These are phyloP conservation scores for Picochlorum sp. DNA, from an alignment of 139 green algal species.

Conservation along the genomic window DNA sequence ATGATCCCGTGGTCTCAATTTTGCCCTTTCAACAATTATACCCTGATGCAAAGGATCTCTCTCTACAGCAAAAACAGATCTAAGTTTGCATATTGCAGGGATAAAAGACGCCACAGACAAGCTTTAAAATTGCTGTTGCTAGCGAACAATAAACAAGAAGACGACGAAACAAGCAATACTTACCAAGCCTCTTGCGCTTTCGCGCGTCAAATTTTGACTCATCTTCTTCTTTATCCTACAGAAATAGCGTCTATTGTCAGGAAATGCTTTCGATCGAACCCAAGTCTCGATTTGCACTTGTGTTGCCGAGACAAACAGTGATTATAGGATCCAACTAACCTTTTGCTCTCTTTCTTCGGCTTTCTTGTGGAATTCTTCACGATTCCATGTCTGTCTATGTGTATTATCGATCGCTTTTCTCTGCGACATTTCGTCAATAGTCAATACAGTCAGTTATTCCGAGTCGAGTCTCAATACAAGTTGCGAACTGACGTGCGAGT, in stretches of 20 bases:
- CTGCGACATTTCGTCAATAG: too few relatives aligned
- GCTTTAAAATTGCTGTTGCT: neutral
- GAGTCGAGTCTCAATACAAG: too few relatives aligned
- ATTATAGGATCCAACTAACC: slow-evolving; percentile 9
- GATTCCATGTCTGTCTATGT: slow-evolving; percentile 68
- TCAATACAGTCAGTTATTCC: too few relatives aligned
- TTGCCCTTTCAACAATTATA: slow-evolving; percentile 67
- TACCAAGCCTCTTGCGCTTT: slow-evolving; percentile 44
- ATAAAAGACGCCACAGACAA: neutral
- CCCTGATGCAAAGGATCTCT: slow-evolving; percentile 80
- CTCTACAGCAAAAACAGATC: slow-evolving; percentile 25
- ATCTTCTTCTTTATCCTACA: slow-evolving; percentile 18
- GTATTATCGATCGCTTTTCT: slow-evolving; percentile 35
- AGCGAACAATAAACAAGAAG: too few relatives aligned
- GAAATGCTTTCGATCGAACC: too few relatives aligned
- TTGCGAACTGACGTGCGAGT: too few relatives aligned
- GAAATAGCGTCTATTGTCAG: too few relatives aligned
- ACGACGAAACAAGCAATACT: too few relatives aligned
- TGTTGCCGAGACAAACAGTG: neutral
- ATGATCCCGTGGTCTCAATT: slow-evolving; percentile 61
- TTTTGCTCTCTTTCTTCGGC: slow-evolving; percentile 53
- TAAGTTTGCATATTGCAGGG: neutral
- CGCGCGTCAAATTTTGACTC: slow-evolving; percentile 48
- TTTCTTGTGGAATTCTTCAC: slow-evolving; percentile 56
- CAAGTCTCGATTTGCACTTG: too few relatives aligned